Base-by-base conservation (phyloP, 805 yeast species). In the Candida andamanensis region DNA sequence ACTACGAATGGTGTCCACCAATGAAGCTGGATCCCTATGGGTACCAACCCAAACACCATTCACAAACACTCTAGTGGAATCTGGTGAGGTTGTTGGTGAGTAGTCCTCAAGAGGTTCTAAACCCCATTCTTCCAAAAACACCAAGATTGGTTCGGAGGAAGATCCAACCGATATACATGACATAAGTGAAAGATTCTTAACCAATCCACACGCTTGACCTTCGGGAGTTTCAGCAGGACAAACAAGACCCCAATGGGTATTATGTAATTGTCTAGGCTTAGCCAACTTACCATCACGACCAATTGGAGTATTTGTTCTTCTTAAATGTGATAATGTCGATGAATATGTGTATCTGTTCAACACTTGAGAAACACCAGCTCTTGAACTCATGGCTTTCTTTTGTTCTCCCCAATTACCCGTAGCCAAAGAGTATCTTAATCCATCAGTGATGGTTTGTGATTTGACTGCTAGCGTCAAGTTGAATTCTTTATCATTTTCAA, bases 401-500 rank as follows among this genome's bases (percentile, higher is more conserved):
- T 92, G 99, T 63, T 92, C 99, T 69, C 99, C 98, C 99, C 99
- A 92, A 68, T 92, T 92, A 72, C 99, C 99, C 11, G 99, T 92
- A 33, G 99, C 99, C 53, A 92, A 72, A 24, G 98, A 92, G 63
- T 92, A 92, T 57, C 94, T 85, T 62, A 92, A 75, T 57, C 99
- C 99, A 40, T 95, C 90, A 23, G 99, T 92, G 49, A 92, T 86
- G 3, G 97, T 92, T 47, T 89, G 89, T 12, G 97, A 86, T 67
- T 92, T 90, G 46, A 92, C 97, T 24, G 98, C 98, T 52, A 92
- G 75, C 32, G 95, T 87, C 67, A 92, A 75, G 57, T 90, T 90
- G 72, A 92, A 92, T 58, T 90, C 98, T 60, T 86, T 86, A 60
- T 94, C 95, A 49, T 92, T 87, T 66, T 92, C 99, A 37, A 92